Percentiles rank a stretch among this genome's conserved stretches.
Evolutionary conservation across 495 filamentous ascomycete species (phyloP).

Genomic region (Annulohypoxylon stygium): DNA sequence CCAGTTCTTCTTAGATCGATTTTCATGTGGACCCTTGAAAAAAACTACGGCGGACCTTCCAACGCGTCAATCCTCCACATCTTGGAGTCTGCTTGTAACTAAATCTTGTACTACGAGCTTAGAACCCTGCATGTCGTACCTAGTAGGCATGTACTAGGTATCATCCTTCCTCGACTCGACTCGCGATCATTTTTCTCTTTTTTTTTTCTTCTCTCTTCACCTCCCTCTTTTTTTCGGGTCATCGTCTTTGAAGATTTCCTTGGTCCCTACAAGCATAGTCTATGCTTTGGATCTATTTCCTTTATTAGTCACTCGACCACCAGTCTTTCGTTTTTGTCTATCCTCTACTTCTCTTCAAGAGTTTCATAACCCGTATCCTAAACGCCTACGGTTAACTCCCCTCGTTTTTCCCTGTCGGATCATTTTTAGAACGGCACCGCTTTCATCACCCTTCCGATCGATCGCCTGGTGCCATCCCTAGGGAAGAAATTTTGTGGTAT

Average conservation of each 20-base stretch:
- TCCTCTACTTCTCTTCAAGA: slow-evolving; percentile 17
- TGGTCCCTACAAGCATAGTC: slow-evolving; percentile 26
- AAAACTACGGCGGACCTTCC: slow-evolving; percentile 35
- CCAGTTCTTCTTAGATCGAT: slow-evolving; percentile 42
- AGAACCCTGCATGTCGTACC: slow-evolving; percentile 3
- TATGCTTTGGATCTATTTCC: slow-evolving; percentile 36
- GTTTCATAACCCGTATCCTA: slow-evolving; percentile 33
- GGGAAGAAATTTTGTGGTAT: slow-evolving; percentile 27
- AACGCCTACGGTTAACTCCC: slow-evolving; percentile 21
- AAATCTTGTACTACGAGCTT: slow-evolving; percentile 23
- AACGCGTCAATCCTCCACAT: slow-evolving; percentile 39
- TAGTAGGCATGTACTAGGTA: slow-evolving; percentile 8
- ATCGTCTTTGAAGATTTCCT: slow-evolving; percentile 24
- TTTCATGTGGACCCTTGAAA: slow-evolving; percentile 36
- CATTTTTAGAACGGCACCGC: slow-evolving; percentile 14
- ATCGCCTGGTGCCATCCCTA: slow-evolving; percentile 45
- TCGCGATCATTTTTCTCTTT: slow-evolving; percentile 32
- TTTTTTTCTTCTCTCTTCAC: slow-evolving; percentile 23
- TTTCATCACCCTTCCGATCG: slow-evolving; percentile 30
- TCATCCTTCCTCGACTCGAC: slow-evolving; percentile 20
- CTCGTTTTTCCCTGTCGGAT: slow-evolving; percentile 18
- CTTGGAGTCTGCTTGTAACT: neutral
- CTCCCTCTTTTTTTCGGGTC: slow-evolving; percentile 9
- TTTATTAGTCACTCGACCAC: slow-evolving; percentile 27
- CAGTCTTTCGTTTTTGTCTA: slow-evolving; percentile 45